Evolutionary conservation across 2,329 filamentous ascomycete genomes (phyloP), one percentile per base, ranked within the genome.

Genomic region (Didymellaceae sp.): DNA sequence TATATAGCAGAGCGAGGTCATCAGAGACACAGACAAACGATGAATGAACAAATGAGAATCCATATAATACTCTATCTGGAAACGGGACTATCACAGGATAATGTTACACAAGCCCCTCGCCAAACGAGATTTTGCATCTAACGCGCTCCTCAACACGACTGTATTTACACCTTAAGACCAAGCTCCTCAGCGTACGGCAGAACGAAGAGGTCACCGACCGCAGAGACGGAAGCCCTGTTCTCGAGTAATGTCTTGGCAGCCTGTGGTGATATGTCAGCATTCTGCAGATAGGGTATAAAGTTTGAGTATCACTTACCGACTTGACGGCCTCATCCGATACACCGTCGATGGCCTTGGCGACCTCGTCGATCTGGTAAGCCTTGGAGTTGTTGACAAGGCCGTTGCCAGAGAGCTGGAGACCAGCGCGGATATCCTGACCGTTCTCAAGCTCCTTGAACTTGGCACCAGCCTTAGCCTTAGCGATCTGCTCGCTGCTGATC

Each of bases 171-270:
- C 75, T 87, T 90, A 73, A 99, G 84, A 66, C 93, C 95, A 74
- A 99, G 82, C 73, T 99, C 94, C 78, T 92, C 90, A 62, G 91
- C 94, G 73, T 88, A 99, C 50, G 94, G 94, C 72, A 99, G 86
- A 68, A 88, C 83, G 76, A 90, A 88, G 66, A 99, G 83, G 74
- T 99, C 94, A 75, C 94, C 94, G 57, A 97, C 91, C 52, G 90
- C 83, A 57, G 91, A 88, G 58, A 97, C 89, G 45, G 90, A 88
- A 42, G 93, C 92, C 83, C 92, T 97, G 76, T 86, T 86, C 62
- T 92, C 88, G 60, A 97, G 81, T 65, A 97, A 83, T 71, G 87
- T 81, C 82, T 96, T 95, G 70, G 92, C 92, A 70, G 88, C 86
- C 92, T 97, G 70, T 40, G 41, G 5, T 28, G 20, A 14, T 5